Base-by-base conservation (phyloP, 179 eudicot species). In the Amaranthus tricolor region DNA sequence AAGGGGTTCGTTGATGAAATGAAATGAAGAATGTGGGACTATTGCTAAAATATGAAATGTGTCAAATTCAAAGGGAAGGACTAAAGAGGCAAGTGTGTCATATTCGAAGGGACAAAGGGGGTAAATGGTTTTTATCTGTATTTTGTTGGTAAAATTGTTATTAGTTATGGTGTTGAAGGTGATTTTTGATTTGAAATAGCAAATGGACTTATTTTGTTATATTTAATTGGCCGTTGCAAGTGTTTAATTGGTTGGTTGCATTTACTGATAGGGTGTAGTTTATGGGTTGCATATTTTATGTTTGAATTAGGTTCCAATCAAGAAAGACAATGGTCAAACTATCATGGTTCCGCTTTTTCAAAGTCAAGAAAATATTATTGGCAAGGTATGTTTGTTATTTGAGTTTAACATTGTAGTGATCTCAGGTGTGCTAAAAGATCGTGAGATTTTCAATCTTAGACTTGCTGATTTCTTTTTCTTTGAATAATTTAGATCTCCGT, bases 311-410 rank as follows among this genome's bases (percentile, higher is more conserved):
- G 94, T 89, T 68, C 90, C 96, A 10, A 67, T 89, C 67, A 95
- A 95, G 95, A 90, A 87, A 87, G 99, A 95, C 74, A 93, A 91
- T 85, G 97, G 97, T 72, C 96, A 91, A 83, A 90, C 89, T 47
- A 76, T 84, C 20, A 81, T 85, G 92, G 92, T 88, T 57, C 97
- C 99, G 0, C 90, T 95, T 72, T 95, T 95, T 78, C 96, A 95
- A 50, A 95, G 98, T 76, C 98, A 93, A 80, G 99, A 95, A 82
- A 89, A 86, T 75, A 87, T 95, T 70, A 76, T 86, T 68, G 99
- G 99, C 66, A 88, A 90, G 99, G 99, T 95, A 86, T 19, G 68
- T 50, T 48, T 20, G 66, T 74, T 6, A 53, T 45, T 55, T 21
- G 21, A 54, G 15, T 45, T 5, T 5, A 75, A 20, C 4, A 16